Base-by-base conservation (phyloP, 2,329 filamentous ascomycete genomes). In the Aaosphaeria pasadenensis region DNA sequence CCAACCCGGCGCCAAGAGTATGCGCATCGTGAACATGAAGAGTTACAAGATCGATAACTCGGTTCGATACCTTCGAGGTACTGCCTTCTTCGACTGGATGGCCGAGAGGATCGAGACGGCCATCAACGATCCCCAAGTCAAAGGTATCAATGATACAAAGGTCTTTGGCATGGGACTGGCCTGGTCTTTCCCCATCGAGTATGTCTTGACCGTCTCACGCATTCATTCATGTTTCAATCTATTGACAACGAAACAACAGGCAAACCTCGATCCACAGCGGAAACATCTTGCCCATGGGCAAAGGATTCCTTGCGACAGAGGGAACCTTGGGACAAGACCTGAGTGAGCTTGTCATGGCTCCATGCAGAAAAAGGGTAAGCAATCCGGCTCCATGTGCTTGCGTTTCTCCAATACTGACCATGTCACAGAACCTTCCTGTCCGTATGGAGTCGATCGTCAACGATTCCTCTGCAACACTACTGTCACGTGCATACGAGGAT, bases 31-130 rank as follows among this genome's bases (percentile, higher is more conserved):
- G 45, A 73, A 73, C 48, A 80, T 82, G 66, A 72, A 75, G 35
- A 77, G 74, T 40, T 80, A 76, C 55, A 71, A 71, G 43, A 85
- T 86, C 53, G 79, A 83, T 58, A 76, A 81, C 51, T 60, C 67
- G 11, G 77, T 84, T 43, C 79, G 81, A 44, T 66, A 74, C 41
- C 66, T 85, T 50, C 71, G 75, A 48, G 83, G 82, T 2, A 74
- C 73, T 28, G 70, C 73, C 1, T 86, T 86, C 63, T 86, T 86
- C 60, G 81, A 84, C 60, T 86, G 83, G 83, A 84, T 86, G 77
- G 83, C 82, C 5, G 73, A 73, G 42, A 76, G 77, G 50, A 84
- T 86, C 48, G 74, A 77, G 39, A 72, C 76, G 6, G 80, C 80
- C 64, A 67, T 85, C 42, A 65, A 60, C 33, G 66, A 70, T 44